Percentiles rank a stretch among this genome's conserved stretches.
Evolutionary conservation across 768 basidiomycete genomes (phyloP).

Genomic region (Hericium coralloides): DNA sequence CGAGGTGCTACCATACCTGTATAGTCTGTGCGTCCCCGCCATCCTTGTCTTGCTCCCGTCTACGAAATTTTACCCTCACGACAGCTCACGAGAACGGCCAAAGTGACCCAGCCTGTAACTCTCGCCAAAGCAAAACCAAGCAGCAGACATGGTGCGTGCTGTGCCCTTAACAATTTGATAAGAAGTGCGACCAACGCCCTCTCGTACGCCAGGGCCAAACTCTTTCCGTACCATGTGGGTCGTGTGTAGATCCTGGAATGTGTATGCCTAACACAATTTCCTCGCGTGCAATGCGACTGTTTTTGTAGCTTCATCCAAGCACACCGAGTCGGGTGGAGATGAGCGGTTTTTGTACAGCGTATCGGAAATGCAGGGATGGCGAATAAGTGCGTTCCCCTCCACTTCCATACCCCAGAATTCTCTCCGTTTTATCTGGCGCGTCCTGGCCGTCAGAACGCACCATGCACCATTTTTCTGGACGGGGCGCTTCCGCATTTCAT

Average conservation of each 20-base stretch:
- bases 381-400: conserved; percentile 68
- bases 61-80: neutral
- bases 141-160: neutral
- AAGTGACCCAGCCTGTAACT: neutral
- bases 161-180: neutral
- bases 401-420: neutral
- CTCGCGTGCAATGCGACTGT: neutral
- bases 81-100: neutral
- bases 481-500: conserved; percentile 1
- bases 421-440: neutral
- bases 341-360: conserved; percentile 64
- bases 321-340: conserved; percentile 64
- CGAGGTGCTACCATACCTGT: neutral
- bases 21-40: neutral
- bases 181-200: neutral
- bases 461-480: neutral
- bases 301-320: conserved; percentile 69
- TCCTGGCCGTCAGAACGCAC: neutral
- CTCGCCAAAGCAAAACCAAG: neutral
- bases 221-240: neutral
- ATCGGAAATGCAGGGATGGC: conserved; percentile 99
- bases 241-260: neutral
- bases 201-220: neutral
- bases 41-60: neutral
- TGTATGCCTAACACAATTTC: neutral